phyloP scores from a whole-genome alignment of 1,284 basidiomycete species.

The Taiwanofungus camphoratus region DNA sequence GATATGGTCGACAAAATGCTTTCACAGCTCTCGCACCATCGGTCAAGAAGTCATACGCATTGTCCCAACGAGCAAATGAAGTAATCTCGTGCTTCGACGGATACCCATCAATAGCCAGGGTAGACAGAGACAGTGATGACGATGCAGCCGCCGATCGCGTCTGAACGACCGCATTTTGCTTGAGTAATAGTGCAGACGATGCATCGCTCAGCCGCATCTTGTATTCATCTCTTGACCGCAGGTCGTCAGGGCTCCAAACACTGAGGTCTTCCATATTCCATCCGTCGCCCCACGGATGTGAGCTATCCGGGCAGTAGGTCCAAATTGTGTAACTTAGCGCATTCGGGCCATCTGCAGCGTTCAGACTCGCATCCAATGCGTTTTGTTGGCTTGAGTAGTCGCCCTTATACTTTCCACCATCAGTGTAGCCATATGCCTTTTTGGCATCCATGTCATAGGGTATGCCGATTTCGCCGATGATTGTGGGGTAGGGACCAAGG shows the following conservation, averaged over 20 bases:
- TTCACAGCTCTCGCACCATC: conserved; percentile 78
- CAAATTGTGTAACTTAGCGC: conserved; percentile 83
- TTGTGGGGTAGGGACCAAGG: conserved; percentile 78
- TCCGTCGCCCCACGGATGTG: conserved; percentile 88
- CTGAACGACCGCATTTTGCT: conserved; percentile 15
- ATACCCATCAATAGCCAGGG: conserved; percentile 18
- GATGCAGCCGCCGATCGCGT: conserved; percentile 23
- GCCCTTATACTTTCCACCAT: conserved; percentile 68
- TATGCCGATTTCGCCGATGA: conserved; percentile 95
- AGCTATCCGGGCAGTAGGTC: conserved; percentile 82
- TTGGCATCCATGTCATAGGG: conserved; percentile 91
- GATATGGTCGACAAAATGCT: conserved; percentile 82
- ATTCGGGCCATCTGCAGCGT: conserved; percentile 84
- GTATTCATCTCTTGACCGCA: conserved; percentile 30
- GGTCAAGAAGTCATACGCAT: conserved; percentile 65
- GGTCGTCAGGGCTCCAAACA: conserved; percentile 81
- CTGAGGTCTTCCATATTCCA: conserved; percentile 98
- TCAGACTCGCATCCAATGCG: conserved; percentile 90
- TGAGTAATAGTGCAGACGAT: conserved; percentile 27
- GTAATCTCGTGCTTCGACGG: conserved; percentile 9
- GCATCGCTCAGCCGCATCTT: conserved; percentile 26
- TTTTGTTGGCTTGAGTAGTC: conserved; percentile 79
- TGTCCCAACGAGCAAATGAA: conserved; percentile 28
- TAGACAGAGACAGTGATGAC: conserved; percentile 29
- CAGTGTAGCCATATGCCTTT: conserved; percentile 78